Evolutionary conservation across 192 early-diverging fungal genomes (phyloP).

Genomic region (Coemansia sp.): DNA sequence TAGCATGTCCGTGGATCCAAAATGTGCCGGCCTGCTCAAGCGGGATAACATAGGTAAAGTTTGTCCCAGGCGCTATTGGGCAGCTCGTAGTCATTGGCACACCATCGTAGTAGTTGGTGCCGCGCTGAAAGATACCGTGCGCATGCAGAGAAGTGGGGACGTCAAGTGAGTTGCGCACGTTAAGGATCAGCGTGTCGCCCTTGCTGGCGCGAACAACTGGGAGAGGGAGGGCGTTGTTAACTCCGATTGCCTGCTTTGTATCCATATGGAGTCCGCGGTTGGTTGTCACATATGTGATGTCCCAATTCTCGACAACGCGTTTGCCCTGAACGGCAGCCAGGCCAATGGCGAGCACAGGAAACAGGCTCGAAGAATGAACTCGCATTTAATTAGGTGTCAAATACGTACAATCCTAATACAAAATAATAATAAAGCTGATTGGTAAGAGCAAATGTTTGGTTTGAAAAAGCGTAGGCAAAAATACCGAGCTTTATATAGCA

Average conservation of each 20-base stretch:
- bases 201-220: constrained; percentile 14
- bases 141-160: constrained; percentile 56
- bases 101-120: constrained; percentile 63
- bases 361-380: neutral
- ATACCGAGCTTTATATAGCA: no score
- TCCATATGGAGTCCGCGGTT: neutral
- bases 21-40: constrained; percentile 68
- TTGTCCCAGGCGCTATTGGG: constrained; percentile 58
- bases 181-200: constrained; percentile 21
- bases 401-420: no score
- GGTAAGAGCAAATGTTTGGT: no score
- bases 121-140: constrained; percentile 75
- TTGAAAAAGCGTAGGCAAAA: no score
- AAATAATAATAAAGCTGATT: no score
- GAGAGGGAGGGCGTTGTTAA: constrained; percentile 57
- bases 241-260: constrained; percentile 51
- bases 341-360: neutral
- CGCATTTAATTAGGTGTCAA: no score
- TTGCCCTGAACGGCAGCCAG: neutral
- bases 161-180: constrained; percentile 51
- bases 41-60: constrained; percentile 62
- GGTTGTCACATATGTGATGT: neutral
- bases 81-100: constrained; percentile 64
- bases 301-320: neutral
- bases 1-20: constrained; percentile 69